Conservation (phyloP, 2,329 filamentous ascomycete genomes). For the Penicillium occitanis region DNA sequence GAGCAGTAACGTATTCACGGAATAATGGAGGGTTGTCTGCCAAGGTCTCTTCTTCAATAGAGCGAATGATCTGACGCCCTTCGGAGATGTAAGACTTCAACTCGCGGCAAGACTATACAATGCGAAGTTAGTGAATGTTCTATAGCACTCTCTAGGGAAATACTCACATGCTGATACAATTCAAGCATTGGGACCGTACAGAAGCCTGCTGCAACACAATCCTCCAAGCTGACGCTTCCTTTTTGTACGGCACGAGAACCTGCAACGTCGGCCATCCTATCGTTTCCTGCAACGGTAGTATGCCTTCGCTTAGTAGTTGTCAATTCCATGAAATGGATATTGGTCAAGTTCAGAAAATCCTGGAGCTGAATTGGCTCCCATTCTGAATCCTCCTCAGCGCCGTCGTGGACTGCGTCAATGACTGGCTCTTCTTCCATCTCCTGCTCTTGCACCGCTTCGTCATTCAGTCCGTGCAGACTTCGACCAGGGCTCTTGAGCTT, state of each 20-base stretch:
- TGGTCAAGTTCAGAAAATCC: constrained; percentile 91
- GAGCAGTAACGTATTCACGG: constrained; percentile 82
- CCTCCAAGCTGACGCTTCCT: constrained; percentile 56
- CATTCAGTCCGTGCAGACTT: constrained; percentile 11
- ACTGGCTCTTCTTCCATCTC: constrained; percentile 47
- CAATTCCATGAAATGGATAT: constrained; percentile 96
- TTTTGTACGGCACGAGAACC: constrained; percentile 29
- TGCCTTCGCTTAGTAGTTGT: constrained; percentile 93
- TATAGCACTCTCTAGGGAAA: neutral
- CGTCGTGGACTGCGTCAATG: constrained; percentile 45
- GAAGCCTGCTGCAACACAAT: constrained; percentile 81
- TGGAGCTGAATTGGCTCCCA: constrained; percentile 74
- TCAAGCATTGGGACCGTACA: constrained; percentile 92
- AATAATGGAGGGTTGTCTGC: constrained; percentile 91
- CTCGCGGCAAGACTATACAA: constrained; percentile 73
- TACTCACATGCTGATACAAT: constrained; percentile 79
- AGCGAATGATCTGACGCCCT: constrained; percentile 82
- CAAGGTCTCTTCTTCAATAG: constrained; percentile 85
- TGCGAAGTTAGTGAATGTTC: constrained; percentile 6
- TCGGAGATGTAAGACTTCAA: constrained; percentile 96
- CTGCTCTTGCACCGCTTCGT: constrained; percentile 24
- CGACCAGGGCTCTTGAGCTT: constrained; percentile 38
- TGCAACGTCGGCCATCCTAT: constrained; percentile 27
- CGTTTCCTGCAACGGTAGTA: constrained; percentile 65
- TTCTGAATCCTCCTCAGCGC: constrained; percentile 48